These are phyloP conservation scores for Dryas octopetala DNA, from an alignment of 306 rosid species.

Conservation along the genomic window DNA sequence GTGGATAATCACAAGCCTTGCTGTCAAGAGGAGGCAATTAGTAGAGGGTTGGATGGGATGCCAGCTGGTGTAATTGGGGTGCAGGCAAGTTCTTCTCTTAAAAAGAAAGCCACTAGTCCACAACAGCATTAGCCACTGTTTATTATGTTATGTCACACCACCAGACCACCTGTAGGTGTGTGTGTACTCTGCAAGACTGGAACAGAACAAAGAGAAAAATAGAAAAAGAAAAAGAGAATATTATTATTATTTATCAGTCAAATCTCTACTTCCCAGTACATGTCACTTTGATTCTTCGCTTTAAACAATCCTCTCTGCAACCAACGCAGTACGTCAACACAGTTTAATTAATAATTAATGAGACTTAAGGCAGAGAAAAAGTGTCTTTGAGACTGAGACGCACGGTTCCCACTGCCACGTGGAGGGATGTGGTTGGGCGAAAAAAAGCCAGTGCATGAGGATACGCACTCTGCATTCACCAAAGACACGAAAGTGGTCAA, in stretches of 20 bases:
- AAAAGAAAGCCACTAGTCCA: not conserved
- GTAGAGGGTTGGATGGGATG: too few species aligned
- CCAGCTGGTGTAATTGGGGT: too few species aligned
- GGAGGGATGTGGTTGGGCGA: slow-evolving; percentile 1
- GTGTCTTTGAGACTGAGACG: slow-evolving; percentile 14
- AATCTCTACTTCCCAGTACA: slow-evolving; percentile 6
- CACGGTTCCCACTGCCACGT: slow-evolving; percentile 35
- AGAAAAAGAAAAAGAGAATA: not conserved
- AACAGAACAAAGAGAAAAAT: too few species aligned
- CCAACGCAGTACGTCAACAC: not conserved
- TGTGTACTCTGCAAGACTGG: not conserved
- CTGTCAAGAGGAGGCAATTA: not conserved
- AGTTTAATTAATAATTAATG: not conserved
- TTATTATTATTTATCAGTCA: not conserved
- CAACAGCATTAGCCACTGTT: not conserved
- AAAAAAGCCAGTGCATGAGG: slow-evolving; percentile 26
- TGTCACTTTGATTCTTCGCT: not conserved
- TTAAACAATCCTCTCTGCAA: not conserved
- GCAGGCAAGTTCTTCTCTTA: too few species aligned
- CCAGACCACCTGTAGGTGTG: not conserved
- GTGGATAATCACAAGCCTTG: not conserved
- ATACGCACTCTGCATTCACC: slow-evolving; percentile 2
- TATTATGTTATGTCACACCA: not conserved
- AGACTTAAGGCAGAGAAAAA: slow-evolving; percentile 13
- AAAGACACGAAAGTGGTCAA: slow-evolving; percentile 29